Base-by-base conservation (phyloP, 202 grass and related monocot genomes). In the Brachypodium distachyon region DNA sequence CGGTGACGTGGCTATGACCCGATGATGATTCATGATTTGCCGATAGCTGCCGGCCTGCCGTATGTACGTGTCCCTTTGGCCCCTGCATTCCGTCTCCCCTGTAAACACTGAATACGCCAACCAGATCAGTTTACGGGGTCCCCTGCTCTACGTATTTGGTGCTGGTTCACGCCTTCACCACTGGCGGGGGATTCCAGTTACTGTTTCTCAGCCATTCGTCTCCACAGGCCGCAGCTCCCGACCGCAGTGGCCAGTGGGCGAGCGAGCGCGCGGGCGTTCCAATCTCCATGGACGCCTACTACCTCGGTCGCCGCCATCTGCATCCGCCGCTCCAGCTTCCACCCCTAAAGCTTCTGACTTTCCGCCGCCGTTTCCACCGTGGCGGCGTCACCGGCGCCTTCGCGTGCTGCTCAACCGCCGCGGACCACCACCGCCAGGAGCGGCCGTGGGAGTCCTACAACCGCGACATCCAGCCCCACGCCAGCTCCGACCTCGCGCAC, bases 401-500 rank as follows among this genome's bases (percentile, higher is more conserved):
- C 23, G 26, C 7, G 12, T 19, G 33, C 71, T n/a, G 58, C 80
- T 49, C 57, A 23, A 13, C 58, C 32, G 23, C 73, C 6, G 62
- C 49, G 1, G 67, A 70, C 36, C 22, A 74, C 14, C 79, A 88
- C 76, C 33, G 6, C 33, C 81, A 86, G 67, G 94, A 97, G 82
- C 87, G 90, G 36, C 80, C 94, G n/a, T 87, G 94, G 84, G 79
- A 92, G 58, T 81, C 84, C 6, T 90, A 84, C 82, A 73, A 94
- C 80, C 51, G 62, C 29, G 61, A 55, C 22, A 94, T 97, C 82
- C 84, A 86, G 55, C 10, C 57, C 10, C 62, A 78, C 60, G 78
- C 82, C 13, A 34, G 37, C 26, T 72, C 84, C 73, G 72, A 79
- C 54, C 57, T 81, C 5, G 28, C 82, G 28, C 42, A 13, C 42